Base-by-base conservation (phyloP, 768 basidiomycete species). In the Candolleomyces aberdarensis region DNA sequence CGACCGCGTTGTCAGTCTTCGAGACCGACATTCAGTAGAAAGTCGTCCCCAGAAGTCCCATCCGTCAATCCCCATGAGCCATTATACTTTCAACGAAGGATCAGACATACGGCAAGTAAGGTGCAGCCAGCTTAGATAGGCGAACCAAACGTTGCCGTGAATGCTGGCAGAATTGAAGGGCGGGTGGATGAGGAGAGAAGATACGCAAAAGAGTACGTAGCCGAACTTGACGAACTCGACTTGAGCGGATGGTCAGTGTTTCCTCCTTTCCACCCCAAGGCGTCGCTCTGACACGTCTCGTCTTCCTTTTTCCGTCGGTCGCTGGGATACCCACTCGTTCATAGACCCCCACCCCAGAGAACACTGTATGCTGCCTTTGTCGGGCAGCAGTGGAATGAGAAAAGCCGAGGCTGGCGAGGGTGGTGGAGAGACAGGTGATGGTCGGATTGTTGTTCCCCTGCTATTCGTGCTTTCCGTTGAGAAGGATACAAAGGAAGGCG, bases 171-270 rank as follows among this genome's bases (percentile, higher is more conserved):
- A 26, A 47, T 62, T 32, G 43, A 13, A 8, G 44, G 43, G 19
- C 31, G 47, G 19, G 64, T 52, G 11, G 72, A 70, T 15, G 77
- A 78, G 9, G 80, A 77, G 92, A 96, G 69, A 92, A 91, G 68
- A 92, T 92, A 85, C 83, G 92, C 56, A 94, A 94, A 96, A 57
- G 81, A 92, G 68, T 93, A 96, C 67, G 91, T 98, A 90, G 91
- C 94, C 62, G 92, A 94, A 71, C 79, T 98, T 46, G 89, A 95
- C 70, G 87, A 81, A 40, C 80, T 98, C 17, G 96, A 98, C 62
- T 96, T 98, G 77, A 98, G 98, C 72, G 96, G 96, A 84, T 98
- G 79, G 96, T 95, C 62, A 67, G 88, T 20, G 53, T 47, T 15
- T 57, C 14, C 48, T 57, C 9, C 48, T 39, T 29, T 6, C 8